Percentiles rank a stretch among this genome's conserved stretches.
phyloP scores from a whole-genome alignment of 257 asterid species.

The Rubia yunnanensis region DNA sequence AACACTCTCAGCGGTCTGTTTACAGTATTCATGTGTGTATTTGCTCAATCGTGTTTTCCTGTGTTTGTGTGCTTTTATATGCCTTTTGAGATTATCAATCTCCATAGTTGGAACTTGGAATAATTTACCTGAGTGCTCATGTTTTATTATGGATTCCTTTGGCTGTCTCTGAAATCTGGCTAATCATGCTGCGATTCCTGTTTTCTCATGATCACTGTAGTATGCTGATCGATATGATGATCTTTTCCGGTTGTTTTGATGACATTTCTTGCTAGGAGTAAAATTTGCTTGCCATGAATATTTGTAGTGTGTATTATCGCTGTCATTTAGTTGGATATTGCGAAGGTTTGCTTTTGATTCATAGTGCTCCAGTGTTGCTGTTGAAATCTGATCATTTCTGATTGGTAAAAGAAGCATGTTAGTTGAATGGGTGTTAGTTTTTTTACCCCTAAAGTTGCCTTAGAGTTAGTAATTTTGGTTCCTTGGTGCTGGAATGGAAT shows the following conservation, averaged over 20 bases:
- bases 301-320: neutral
- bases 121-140: neutral
- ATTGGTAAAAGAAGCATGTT: neutral
- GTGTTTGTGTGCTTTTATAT: constrained; percentile 11
- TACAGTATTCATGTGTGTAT: constrained; percentile 12
- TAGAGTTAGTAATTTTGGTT: too few relatives aligned
- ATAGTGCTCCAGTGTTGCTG: too few relatives aligned
- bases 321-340: neutral
- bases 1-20: constrained; percentile 15
- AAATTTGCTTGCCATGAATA: neutral
- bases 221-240: neutral
- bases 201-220: neutral
- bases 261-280: neutral
- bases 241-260: neutral
- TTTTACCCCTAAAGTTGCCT: too few relatives aligned
- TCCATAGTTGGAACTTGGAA: neutral
- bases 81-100: constrained; percentile 31
- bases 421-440: neutral
- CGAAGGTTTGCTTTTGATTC: neutral
- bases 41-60: constrained; percentile 8
- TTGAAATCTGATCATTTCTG: neutral
- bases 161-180: neutral
- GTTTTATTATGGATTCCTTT: neutral
- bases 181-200: neutral
- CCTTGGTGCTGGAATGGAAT: too few relatives aligned